Evolutionary conservation across 495 filamentous ascomycete genomes (phyloP).

Genomic region (Penicillium lagena): DNA sequence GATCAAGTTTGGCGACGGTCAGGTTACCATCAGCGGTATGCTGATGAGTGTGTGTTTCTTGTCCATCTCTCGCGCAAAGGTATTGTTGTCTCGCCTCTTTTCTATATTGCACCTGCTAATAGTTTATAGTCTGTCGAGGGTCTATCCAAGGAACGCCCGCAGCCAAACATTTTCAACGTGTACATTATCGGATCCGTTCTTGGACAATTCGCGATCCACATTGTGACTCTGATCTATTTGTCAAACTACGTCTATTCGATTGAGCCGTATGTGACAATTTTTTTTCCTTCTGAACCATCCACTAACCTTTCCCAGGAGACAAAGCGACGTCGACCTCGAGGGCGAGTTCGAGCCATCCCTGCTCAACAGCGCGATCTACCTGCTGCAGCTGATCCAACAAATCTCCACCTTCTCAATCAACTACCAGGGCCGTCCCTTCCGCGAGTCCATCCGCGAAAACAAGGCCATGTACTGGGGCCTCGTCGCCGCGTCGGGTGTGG

Average conservation of each 20-base stretch:
- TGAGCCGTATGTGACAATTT: constrained; percentile 60
- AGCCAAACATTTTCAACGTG: constrained; percentile 97
- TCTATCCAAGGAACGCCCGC: constrained; percentile 92
- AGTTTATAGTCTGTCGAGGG: constrained; percentile 72
- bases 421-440: constrained; percentile 97
- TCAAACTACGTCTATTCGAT: constrained; percentile 78
- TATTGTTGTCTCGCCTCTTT: constrained; percentile 22
- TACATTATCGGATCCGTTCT: constrained; percentile 99
- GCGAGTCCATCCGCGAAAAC: constrained; percentile 92
- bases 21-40: constrained; percentile 98
- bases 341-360: constrained; percentile 91
- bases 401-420: constrained; percentile 99
- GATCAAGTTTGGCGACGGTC: constrained; percentile 98
- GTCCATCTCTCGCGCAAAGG: constrained; percentile 89
- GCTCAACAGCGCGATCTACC: constrained; percentile 94
- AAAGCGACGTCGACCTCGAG: constrained; percentile 77
- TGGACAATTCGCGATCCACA: constrained; percentile 95
- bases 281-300: background rate
- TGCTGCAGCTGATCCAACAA: constrained; percentile 97
- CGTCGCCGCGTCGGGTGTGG: constrained; percentile 76
- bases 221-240: constrained; percentile 89
- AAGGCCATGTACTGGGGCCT: constrained; percentile 97
- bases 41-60: constrained; percentile 99
- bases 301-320: constrained; percentile 49
- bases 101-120: constrained; percentile 4